A percentile compares a stretch with the other conserved stretches of the same genome.
These are phyloP conservation scores for Candida koratica DNA, from an alignment of 805 yeast species.

Conservation along the genomic window DNA sequence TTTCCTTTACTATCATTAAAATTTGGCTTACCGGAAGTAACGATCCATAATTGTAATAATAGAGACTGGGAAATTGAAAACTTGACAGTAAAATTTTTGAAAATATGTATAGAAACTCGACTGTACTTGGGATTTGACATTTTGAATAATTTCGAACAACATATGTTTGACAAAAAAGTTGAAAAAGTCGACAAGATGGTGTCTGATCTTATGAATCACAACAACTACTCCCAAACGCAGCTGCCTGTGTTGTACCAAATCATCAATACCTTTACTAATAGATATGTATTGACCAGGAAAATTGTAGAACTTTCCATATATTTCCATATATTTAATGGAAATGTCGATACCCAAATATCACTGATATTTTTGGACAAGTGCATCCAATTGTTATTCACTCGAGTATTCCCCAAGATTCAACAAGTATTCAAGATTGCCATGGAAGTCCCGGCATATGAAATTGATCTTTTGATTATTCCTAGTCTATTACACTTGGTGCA, in stretches of 20 bases:
- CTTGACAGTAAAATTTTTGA: conserved; percentile 6
- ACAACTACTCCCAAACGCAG: background rate
- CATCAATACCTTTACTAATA: conserved; percentile 5
- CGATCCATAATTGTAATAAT: conserved; percentile 9
- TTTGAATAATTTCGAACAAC: background rate
- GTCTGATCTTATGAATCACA: background rate
- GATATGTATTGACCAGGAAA: conserved; percentile 3
- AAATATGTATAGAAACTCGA: background rate
- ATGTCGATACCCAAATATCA: background rate
- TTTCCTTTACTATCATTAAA: conserved; percentile 2
- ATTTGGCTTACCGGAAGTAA: conserved; percentile 7
- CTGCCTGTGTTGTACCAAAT: background rate
- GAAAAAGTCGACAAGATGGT: background rate
- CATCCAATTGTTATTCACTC: conserved; percentile 1
- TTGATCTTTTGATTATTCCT: conserved; percentile 11
- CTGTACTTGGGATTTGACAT: background rate
- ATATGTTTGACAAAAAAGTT: background rate
- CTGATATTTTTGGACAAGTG: conserved; percentile 4
- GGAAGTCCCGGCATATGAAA: conserved; percentile 2
- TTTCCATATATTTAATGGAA: conserved; percentile 10
- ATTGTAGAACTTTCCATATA: conserved; percentile 4
- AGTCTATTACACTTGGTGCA: conserved; percentile 10
- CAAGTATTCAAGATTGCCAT: conserved; percentile 1
- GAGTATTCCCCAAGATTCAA: conserved; percentile 5
- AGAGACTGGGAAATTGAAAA: conserved; percentile 8